These are phyloP conservation scores for Cladosporium sphaerospermum DNA, from an alignment of 2,329 filamentous ascomycete species.

Conservation along the genomic window DNA sequence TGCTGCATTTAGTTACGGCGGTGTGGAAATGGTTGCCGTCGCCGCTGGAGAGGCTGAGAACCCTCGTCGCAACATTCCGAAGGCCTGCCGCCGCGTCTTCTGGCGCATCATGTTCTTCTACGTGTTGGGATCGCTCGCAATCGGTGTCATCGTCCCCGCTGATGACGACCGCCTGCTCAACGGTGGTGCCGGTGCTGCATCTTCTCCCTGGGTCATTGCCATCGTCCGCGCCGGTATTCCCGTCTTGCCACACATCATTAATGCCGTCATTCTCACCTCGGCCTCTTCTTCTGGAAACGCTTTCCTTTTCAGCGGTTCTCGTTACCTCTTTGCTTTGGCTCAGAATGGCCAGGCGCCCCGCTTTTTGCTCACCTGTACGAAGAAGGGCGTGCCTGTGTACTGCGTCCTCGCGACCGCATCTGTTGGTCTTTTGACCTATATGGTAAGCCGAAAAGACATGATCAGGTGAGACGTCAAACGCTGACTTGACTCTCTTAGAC, in stretches of 20 bases:
- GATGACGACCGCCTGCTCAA: conserved; percentile 22
- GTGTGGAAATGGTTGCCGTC: conserved; percentile 50
- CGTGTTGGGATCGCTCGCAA: conserved; percentile 45
- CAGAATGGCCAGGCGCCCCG: conserved; percentile 48
- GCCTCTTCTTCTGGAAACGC: conserved; percentile 66
- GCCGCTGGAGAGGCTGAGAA: conserved; percentile 52
- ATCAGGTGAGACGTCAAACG: background rate
- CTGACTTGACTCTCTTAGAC: conserved; percentile 22
- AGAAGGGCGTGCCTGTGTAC: conserved; percentile 75
- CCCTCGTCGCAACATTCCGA: conserved; percentile 47
- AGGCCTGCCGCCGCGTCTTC: conserved; percentile 35
- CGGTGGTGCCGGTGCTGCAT: conserved; percentile 26
- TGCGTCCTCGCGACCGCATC: conserved; percentile 48
- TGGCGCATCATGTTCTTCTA: conserved; percentile 48
- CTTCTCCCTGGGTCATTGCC: conserved; percentile 63
- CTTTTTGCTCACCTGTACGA: conserved; percentile 51
- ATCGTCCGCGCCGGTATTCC: conserved; percentile 60
- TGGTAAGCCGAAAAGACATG: conserved; percentile 25
- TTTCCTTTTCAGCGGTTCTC: conserved; percentile 51
- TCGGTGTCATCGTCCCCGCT: conserved; percentile 28
- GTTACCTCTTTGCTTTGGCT: conserved; percentile 45
- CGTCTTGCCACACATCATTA: conserved; percentile 65
- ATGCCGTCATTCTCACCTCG: conserved; percentile 68
- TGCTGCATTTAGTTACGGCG: conserved; percentile 46
- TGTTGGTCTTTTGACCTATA: conserved; percentile 51